Conservation (phyloP, 2,329 filamentous ascomycete genomes). For the Clarireedia hainanense region DNA sequence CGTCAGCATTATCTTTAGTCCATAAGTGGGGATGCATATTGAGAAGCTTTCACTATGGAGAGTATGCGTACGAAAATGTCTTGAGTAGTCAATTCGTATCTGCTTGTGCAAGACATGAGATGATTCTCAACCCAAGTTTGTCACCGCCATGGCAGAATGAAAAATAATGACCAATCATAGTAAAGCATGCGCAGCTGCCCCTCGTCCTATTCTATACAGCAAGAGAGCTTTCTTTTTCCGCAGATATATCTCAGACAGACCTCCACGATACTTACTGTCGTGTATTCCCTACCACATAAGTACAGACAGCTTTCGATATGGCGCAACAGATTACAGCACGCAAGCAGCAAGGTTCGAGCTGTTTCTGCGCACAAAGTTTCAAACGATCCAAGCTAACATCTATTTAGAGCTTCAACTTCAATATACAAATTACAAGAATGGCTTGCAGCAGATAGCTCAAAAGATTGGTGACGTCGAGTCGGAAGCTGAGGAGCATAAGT, state of each 20-base stretch:
- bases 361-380: not conserved
- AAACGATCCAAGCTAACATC: constrained; percentile 1
- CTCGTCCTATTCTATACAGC: not conserved
- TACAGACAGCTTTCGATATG: constrained; percentile 16
- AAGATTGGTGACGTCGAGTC: constrained; percentile 98
- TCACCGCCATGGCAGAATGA: not conserved
- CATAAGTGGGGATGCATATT: constrained; percentile 97
- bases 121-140: not conserved
- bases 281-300: too few relatives aligned
- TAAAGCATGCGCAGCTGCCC: not conserved
- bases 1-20: constrained; percentile 73
- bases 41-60: constrained; percentile 6
- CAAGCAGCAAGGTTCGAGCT: constrained; percentile 30
- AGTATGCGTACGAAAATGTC: not conserved
- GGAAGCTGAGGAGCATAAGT: constrained; percentile 98
- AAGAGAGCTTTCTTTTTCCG: not conserved
- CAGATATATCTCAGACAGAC: not conserved
- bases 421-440: constrained; percentile 70
- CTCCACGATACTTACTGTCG: not conserved
- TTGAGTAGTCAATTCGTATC: not conserved
- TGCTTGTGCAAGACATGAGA: not conserved
- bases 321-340: constrained; percentile 27
- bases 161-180: not conserved
- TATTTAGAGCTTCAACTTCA: constrained; percentile 66
- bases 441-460: constrained; percentile 82